Percentiles rank a stretch among this genome's conserved stretches.
phyloP scores from a whole-genome alignment of 2,329 filamentous ascomycete genomes.

The Fusarium xylarioides region DNA sequence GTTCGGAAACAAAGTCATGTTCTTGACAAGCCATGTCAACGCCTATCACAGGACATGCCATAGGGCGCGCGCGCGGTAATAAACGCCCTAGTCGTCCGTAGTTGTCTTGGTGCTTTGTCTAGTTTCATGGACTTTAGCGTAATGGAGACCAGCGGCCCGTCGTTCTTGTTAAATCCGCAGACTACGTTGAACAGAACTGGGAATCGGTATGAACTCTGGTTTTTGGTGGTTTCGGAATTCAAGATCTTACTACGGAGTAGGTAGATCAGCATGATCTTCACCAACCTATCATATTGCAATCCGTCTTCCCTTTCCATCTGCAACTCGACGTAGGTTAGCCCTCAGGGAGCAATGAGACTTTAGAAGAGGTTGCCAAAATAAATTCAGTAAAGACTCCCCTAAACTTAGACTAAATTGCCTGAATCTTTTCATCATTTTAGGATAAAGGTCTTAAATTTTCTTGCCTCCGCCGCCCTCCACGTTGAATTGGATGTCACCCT shows the following conservation, averaged over 20 bases:
- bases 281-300: neutral
- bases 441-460: too few relatives aligned
- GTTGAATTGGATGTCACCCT: neutral
- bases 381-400: too few relatives aligned
- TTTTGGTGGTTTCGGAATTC: neutral
- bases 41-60: neutral
- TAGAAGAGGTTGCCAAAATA: too few relatives aligned
- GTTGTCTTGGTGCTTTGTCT: neutral
- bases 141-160: neutral
- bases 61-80: neutral
- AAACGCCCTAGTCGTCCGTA: neutral
- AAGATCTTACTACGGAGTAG: neutral
- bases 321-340: neutral
- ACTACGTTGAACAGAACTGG: neutral
- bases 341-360: too few relatives aligned
- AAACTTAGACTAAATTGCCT: too few relatives aligned
- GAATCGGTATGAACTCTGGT: neutral
- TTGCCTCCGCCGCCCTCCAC: neutral
- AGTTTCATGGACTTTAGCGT: neutral
- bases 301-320: neutral
- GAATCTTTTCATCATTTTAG: too few relatives aligned
- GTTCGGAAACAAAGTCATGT: neutral
- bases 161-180: neutral
- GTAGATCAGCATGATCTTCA: neutral
- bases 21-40: neutral